phyloP scores from a whole-genome alignment of 345 rosid species.

The Ceriops zippeliana region DNA sequence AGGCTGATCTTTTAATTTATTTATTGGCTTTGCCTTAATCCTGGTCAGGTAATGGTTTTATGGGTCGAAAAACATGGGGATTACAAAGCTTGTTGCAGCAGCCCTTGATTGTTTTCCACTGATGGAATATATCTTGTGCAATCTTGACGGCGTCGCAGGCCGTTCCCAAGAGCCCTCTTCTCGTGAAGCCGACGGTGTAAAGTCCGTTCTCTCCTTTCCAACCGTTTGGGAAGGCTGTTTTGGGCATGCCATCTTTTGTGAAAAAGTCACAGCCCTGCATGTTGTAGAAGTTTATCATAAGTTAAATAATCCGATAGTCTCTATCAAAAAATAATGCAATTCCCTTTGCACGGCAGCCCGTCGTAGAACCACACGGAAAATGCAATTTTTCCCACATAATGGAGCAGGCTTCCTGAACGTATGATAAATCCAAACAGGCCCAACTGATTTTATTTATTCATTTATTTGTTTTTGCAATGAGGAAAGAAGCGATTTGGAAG shows the following conservation, averaged over 20 bases:
- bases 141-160: conserved; percentile 66
- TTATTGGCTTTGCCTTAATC: too few relatives aligned
- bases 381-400: background rate
- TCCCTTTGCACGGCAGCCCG: conserved; percentile 9
- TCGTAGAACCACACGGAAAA: background rate
- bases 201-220: conserved; percentile 81
- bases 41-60: background rate
- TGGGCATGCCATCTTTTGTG: conserved; percentile 81
- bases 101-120: conserved; percentile 43
- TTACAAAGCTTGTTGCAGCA: conserved; percentile 21
- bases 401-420: background rate
- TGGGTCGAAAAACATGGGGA: conserved; percentile 45
- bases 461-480: conserved; percentile 30
- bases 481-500: conserved; percentile 37
- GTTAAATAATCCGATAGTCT: too few relatives aligned
- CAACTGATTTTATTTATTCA: conserved; percentile 20
- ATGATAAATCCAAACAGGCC: conserved; percentile 21
- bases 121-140: conserved; percentile 55
- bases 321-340: too few relatives aligned
- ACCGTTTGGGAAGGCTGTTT: conserved; percentile 65
- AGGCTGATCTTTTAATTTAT: too few relatives aligned
- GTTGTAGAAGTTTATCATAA: background rate
- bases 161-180: conserved; percentile 77
- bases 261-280: conserved; percentile 58
- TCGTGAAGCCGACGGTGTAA: conserved; percentile 83